Percentiles rank a stretch among this genome's conserved stretches.
Evolutionary conservation across 2,329 filamentous ascomycete genomes (phyloP).

Genomic region (Pseudogymnoascus destructans): DNA sequence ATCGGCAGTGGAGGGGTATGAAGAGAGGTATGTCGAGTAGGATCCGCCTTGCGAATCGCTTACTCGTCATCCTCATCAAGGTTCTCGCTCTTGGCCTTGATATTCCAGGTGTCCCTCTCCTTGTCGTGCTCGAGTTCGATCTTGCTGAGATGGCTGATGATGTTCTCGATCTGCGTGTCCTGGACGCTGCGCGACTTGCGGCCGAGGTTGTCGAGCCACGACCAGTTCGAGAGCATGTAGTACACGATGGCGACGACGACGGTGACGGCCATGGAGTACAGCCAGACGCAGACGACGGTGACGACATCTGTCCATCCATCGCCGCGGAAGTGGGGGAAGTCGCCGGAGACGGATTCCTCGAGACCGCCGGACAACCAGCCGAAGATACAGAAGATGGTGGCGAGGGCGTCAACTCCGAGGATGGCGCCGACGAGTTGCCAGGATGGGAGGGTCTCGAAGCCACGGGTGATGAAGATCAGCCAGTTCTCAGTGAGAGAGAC

Average conservation of each 20-base stretch:
- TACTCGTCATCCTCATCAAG: conserved; percentile 36
- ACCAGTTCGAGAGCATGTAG: conserved; percentile 45
- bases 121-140: conserved; percentile 45
- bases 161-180: conserved; percentile 54
- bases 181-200: conserved; percentile 47
- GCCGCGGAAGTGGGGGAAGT: conserved; percentile 26
- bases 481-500: conserved; percentile 89
- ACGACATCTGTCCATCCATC: conserved; percentile 38
- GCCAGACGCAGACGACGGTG: conserved; percentile 52
- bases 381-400: conserved; percentile 63
- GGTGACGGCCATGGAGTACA: conserved; percentile 52
- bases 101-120: conserved; percentile 33
- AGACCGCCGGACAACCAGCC: conserved; percentile 53
- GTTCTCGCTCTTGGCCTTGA: conserved; percentile 32
- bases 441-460: conserved; percentile 59
- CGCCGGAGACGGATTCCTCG: conserved; percentile 27
- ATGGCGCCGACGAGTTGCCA: conserved; percentile 63
- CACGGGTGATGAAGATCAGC: conserved; percentile 92
- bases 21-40: background rate
- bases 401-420: conserved; percentile 55
- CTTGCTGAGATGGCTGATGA: conserved; percentile 51
- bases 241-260: conserved; percentile 55
- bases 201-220: conserved; percentile 47
- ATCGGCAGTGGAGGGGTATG: background rate
- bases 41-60: background rate